phyloP scores from a whole-genome alignment of 345 rosid genomes.

The Murraya paniculata region DNA sequence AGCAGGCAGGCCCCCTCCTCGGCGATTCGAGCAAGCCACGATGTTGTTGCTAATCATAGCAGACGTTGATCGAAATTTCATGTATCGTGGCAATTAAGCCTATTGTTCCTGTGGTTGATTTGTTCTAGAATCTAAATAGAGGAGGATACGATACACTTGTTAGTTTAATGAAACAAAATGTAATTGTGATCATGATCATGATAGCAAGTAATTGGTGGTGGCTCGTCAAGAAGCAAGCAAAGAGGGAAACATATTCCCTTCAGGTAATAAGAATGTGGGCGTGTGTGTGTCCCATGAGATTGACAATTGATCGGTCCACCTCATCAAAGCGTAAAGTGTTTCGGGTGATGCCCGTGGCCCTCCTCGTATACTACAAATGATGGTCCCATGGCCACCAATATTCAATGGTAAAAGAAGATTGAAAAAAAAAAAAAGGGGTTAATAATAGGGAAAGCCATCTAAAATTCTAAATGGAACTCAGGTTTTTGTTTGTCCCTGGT shows the following conservation, averaged over 20 bases:
- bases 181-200: background rate
- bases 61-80: background rate
- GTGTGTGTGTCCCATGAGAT: background rate
- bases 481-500: background rate
- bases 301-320: background rate
- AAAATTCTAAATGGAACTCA: too few species aligned
- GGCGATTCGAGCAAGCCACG: background rate
- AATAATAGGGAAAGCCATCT: too few species aligned
- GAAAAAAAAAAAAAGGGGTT: too few species aligned
- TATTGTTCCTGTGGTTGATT: background rate
- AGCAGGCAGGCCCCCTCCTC: background rate
- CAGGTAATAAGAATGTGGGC: background rate
- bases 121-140: background rate
- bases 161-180: too few species aligned
- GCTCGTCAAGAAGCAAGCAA: background rate
- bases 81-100: background rate
- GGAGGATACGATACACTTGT: too few species aligned
- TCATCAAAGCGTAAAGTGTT: background rate
- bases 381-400: background rate
- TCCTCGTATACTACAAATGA: background rate
- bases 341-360: background rate
- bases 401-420: too few species aligned
- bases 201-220: background rate
- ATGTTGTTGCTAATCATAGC: background rate
- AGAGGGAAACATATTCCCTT: background rate